Evolutionary conservation across 148 eudicot species (phyloP), one percentile per base, ranked within the genome.

Genomic region (Bassia scoparia): DNA sequence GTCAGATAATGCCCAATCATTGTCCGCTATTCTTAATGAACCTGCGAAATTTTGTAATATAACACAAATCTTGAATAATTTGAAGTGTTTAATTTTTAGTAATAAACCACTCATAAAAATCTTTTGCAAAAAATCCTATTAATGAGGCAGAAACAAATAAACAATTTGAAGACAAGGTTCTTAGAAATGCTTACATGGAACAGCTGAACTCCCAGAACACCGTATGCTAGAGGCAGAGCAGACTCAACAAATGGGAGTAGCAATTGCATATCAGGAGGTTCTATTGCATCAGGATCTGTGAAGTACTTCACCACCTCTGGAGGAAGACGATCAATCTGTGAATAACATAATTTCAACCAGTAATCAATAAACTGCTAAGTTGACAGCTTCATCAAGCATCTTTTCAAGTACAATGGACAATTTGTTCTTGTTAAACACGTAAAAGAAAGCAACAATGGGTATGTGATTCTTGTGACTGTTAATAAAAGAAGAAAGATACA

Each of bases 231-330:
- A 56, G 99, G 99, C 77, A 96, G 61, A 79, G 99, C 97, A 68
- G 99, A 79, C n/a, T 96, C 99, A 78, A 96, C 97, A 75, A 96
- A 96, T 75, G 99, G 99, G 50, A 71, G 68, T 54, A 96, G 76
- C 73, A 90, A 89, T 82, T 88, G 90, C 97, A 96, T 87, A 78
- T 96, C 99, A 69, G 99, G 99, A 69, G 99, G 92, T 70, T 92
- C 97, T 64, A 87, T 76, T 34, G 96, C 97, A 85, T 96, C 77
- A 62, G 99, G 97, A 80, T 96, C 99, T 61, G 99, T 96, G 88
- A 92, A 96, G 82, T 96, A 96, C 83, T 86, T 90, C 48, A 90
- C 94, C 55, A 92, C 89, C 86, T 92, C 97, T 14, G 99, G 99
- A 71, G 99, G 97, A 81, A 96, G 97, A 76, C 96, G 88, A 81